A percentile compares a stretch with the other conserved stretches of the same genome.
Evolutionary conservation across 805 yeast species (phyloP).

Genomic region (Kodamaea neixiangensis): DNA sequence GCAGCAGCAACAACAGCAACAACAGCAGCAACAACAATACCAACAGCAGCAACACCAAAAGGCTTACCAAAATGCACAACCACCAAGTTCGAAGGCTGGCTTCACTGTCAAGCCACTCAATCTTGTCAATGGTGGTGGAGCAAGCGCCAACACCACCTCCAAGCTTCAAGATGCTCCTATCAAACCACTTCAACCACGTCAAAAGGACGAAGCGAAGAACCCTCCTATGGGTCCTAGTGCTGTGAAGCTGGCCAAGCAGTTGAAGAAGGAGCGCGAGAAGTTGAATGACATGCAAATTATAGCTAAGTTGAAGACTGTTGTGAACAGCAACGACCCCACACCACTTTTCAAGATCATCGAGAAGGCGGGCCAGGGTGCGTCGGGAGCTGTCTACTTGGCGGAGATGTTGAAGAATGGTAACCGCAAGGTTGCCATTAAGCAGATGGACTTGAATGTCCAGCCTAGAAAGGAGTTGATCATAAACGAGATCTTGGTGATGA

Average conservation of each 20-base stretch:
- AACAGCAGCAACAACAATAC: neutral
- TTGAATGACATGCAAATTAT: slow-evolving; percentile 87
- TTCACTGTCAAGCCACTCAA: slow-evolving; percentile 14
- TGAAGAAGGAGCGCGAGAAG: slow-evolving; percentile 43
- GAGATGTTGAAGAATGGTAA: slow-evolving; percentile 57
- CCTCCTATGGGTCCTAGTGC: slow-evolving; percentile 16
- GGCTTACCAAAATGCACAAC: neutral
- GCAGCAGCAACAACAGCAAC: slow-evolving; percentile 8
- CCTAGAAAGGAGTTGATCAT: slow-evolving; percentile 94
- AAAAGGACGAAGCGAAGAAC: slow-evolving; percentile 10
- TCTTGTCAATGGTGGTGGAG: slow-evolving; percentile 8
- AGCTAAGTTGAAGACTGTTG: slow-evolving; percentile 79
- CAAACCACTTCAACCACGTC: slow-evolving; percentile 28
- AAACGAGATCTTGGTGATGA: slow-evolving; percentile 95
- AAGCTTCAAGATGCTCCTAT: slow-evolving; percentile 21
- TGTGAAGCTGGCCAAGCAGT: slow-evolving; percentile 39
- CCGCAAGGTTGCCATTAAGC: slow-evolving; percentile 89
- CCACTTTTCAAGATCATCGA: slow-evolving; percentile 74
- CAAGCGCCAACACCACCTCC: slow-evolving; percentile 9
- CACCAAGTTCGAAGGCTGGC: slow-evolving; percentile 8
- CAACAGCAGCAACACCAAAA: neutral
- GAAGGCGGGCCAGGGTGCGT: slow-evolving; percentile 97
- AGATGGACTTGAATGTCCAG: slow-evolving; percentile 88
- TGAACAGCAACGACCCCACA: slow-evolving; percentile 82
- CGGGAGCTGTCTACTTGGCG: slow-evolving; percentile 92